Evolutionary conservation across 306 rosid species (phyloP).

Genomic region (Macrotyloma uniflorum): DNA sequence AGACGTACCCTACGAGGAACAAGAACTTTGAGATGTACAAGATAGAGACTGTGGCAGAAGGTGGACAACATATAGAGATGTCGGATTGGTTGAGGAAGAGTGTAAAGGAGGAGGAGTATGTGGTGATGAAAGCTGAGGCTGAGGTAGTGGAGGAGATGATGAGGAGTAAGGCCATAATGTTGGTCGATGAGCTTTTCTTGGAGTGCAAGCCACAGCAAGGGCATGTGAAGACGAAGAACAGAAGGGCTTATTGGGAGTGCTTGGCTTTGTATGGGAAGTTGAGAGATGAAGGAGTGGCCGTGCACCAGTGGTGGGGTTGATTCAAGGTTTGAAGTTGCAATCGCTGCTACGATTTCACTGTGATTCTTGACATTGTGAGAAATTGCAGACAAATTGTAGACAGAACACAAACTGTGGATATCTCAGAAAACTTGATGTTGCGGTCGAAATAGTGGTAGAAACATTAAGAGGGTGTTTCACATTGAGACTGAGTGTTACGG

Average conservation of each 20-base stretch:
- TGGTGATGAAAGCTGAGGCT: slow-evolving; percentile 86
- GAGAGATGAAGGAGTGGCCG: slow-evolving; percentile 87
- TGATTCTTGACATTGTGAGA: neutral
- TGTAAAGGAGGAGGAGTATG: slow-evolving; percentile 77
- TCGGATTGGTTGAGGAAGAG: slow-evolving; percentile 73
- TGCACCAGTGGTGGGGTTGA: slow-evolving; percentile 93
- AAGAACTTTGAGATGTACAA: slow-evolving; percentile 78
- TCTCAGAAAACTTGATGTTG: neutral
- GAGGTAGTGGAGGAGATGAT: slow-evolving; percentile 85
- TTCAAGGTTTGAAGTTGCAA: neutral
- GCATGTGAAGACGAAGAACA: slow-evolving; percentile 33
- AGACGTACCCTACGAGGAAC: slow-evolving; percentile 74
- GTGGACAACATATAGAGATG: slow-evolving; percentile 50
- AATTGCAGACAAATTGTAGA: neutral
- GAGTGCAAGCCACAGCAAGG: slow-evolving; percentile 70
- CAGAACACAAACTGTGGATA: no score
- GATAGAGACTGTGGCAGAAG: slow-evolving; percentile 57
- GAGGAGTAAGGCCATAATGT: slow-evolving; percentile 54
- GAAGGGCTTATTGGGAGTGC: slow-evolving; percentile 86
- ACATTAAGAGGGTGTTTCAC: neutral
- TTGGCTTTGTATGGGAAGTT: slow-evolving; percentile 81
- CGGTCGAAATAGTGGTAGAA: neutral
- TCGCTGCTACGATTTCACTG: neutral
- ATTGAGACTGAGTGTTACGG: no score
- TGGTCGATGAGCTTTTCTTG: slow-evolving; percentile 92